These are phyloP conservation scores for Sugiyamaella grinbergsii DNA, from an alignment of 1,139 yeast genomes.

Conservation along the genomic window DNA sequence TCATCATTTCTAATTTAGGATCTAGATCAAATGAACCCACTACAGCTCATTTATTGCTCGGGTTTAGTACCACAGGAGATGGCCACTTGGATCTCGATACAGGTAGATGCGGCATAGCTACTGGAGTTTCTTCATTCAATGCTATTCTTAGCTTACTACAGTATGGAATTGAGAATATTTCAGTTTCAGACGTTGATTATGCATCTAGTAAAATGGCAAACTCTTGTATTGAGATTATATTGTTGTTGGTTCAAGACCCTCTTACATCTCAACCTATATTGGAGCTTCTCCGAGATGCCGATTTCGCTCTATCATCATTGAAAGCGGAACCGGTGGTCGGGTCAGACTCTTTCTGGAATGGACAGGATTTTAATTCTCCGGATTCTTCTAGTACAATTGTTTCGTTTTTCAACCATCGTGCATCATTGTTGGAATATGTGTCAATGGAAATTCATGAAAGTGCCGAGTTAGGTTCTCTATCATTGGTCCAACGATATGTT, in stretches of 20 bases:
- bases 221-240: constrained; percentile 59
- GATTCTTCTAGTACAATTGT: constrained; percentile 52
- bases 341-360: constrained; percentile 54
- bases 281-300: constrained; percentile 52
- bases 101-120: constrained; percentile 51
- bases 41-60: constrained; percentile 74
- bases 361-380: constrained; percentile 46
- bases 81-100: constrained; percentile 50
- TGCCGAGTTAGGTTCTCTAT: constrained; percentile 53
- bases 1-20: constrained; percentile 55
- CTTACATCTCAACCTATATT: constrained; percentile 57
- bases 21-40: constrained; percentile 50
- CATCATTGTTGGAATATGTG: constrained; percentile 62
- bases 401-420: constrained; percentile 64
- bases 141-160: constrained; percentile 55
- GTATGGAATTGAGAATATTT: constrained; percentile 50
- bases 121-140: constrained; percentile 57
- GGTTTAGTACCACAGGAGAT: constrained; percentile 55
- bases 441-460: constrained; percentile 72
- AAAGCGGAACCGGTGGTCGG: constrained; percentile 58
- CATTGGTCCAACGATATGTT: constrained; percentile 58
- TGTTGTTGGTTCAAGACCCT: constrained; percentile 59
- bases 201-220: constrained; percentile 57
- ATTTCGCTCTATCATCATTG: constrained; percentile 57
- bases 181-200: constrained; percentile 50